These are phyloP conservation scores for Candida dajiaensis DNA, from an alignment of 805 yeast species.

Conservation along the genomic window DNA sequence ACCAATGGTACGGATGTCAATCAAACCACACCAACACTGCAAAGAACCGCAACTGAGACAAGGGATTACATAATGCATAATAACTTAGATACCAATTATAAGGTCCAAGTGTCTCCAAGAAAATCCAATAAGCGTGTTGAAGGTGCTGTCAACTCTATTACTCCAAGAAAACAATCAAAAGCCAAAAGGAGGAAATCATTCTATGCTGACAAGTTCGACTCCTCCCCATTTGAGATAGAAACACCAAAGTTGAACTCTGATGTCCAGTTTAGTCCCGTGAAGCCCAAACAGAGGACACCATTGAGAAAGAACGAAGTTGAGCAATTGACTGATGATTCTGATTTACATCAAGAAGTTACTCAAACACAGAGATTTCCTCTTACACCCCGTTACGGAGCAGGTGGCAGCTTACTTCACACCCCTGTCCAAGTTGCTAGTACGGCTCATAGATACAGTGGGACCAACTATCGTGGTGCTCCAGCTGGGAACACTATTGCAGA, in stretches of 20 bases:
- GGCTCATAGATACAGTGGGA: constrained; percentile 14
- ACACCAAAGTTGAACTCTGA: constrained; percentile 24
- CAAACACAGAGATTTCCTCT: constrained; percentile 37
- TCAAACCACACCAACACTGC: constrained; percentile 23
- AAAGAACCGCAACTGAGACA: constrained; percentile 8
- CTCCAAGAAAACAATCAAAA: constrained; percentile 15
- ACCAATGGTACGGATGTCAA: constrained; percentile 23
- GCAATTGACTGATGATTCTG: not conserved
- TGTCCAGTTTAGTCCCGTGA: constrained; percentile 20
- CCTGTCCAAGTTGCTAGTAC: constrained; percentile 15
- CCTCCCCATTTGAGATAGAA: constrained; percentile 25
- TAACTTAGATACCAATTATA: constrained; percentile 19
- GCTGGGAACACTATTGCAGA: constrained; percentile 8
- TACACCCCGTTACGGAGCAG: constrained; percentile 40
- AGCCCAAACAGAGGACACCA: constrained; percentile 7
- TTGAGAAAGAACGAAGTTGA: constrained; percentile 4
- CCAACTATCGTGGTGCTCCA: constrained; percentile 1
- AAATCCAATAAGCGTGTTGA: constrained; percentile 9
- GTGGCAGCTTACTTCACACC: constrained; percentile 29
- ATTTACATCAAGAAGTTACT: constrained; percentile 6
- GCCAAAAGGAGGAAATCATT: constrained; percentile 21
- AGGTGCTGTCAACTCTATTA: constrained; percentile 16
- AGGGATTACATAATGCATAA: constrained; percentile 19
- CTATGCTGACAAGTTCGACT: constrained; percentile 22
- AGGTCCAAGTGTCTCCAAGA: constrained; percentile 22